phyloP scores from a whole-genome alignment of 176 grass and related monocot genomes.

The Bonia amplexicaulis region DNA sequence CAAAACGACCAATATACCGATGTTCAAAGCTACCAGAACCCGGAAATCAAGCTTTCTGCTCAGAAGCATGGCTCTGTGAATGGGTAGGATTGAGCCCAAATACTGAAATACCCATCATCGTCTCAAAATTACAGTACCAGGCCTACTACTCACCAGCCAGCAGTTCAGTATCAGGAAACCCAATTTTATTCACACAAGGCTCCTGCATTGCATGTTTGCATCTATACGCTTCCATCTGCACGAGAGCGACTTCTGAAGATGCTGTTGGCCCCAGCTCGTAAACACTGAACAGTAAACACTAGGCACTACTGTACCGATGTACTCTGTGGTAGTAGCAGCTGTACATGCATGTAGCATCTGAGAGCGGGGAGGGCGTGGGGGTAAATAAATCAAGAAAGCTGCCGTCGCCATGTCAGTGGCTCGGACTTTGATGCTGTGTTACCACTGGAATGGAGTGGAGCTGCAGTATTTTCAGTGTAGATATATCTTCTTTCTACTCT shows the following conservation, averaged over 20 bases:
- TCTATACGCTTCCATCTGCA: not conserved
- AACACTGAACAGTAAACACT: not conserved
- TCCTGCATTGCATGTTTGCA: not conserved
- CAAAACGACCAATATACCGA: not conserved
- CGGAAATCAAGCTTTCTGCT: not conserved
- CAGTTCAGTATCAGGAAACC: too few relatives aligned
- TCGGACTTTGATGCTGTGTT: slow-evolving; percentile 41
- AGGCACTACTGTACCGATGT: not conserved
- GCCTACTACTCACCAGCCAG: too few relatives aligned
- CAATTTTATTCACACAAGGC: not conserved
- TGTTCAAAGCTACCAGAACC: not conserved
- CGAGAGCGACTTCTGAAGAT: not conserved
- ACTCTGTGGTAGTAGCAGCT: not conserved
- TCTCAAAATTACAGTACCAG: not conserved
- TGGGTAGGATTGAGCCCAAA: not conserved
- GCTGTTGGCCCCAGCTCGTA: not conserved
- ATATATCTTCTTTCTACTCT: not conserved
- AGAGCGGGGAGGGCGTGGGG: slow-evolving; percentile 23
- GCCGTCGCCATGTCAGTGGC: slow-evolving; percentile 12
- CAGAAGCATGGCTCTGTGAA: not conserved
- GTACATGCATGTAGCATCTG: slow-evolving; percentile 1
- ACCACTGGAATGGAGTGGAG: not conserved
- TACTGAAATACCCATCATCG: not conserved
- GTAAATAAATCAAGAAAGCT: slow-evolving; percentile 58
- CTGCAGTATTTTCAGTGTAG: not conserved